phyloP scores from a whole-genome alignment of 1,284 basidiomycete species.

The Volvariella surrecta region DNA sequence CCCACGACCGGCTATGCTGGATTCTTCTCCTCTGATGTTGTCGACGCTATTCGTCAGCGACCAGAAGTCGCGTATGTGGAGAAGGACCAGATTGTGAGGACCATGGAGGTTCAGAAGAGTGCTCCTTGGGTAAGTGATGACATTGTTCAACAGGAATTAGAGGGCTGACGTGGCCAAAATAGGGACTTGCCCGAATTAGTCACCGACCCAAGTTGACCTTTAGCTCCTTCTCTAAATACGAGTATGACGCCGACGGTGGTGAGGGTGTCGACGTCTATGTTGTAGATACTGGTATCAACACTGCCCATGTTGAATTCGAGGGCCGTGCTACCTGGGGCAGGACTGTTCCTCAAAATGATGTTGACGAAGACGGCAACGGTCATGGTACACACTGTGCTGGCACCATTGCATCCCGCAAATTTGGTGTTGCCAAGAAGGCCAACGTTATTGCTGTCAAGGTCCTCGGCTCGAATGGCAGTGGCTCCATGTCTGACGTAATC shows the following conservation, averaged over 20 bases:
- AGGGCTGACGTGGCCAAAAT: slow-evolving; percentile 10
- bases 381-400: slow-evolving; percentile 82
- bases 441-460: slow-evolving; percentile 97
- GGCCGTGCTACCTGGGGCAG: slow-evolving; percentile 81
- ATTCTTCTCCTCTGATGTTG: slow-evolving; percentile 64
- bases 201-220: slow-evolving; percentile 78
- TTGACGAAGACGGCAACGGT: slow-evolving; percentile 69
- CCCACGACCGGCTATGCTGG: slow-evolving; percentile 83
- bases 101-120: slow-evolving; percentile 62
- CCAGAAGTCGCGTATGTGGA: slow-evolving; percentile 95
- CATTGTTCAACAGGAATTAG: neutral
- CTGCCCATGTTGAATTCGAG: slow-evolving; percentile 82
- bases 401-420: slow-evolving; percentile 71
- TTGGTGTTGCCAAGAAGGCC: slow-evolving; percentile 94
- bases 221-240: slow-evolving; percentile 83
- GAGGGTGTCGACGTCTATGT: slow-evolving; percentile 88
- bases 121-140: slow-evolving; percentile 82
- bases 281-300: slow-evolving; percentile 86
- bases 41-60: slow-evolving; percentile 76
- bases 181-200: slow-evolving; percentile 94
- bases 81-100: slow-evolving; percentile 82
- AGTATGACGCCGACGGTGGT: slow-evolving; percentile 70
- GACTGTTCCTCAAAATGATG: slow-evolving; percentile 74
- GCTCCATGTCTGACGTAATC: slow-evolving; percentile 95
- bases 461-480: slow-evolving; percentile 86